Evolutionary conservation across 805 yeast genomes (phyloP).

Genomic region (Schwanniomyces yamadae): DNA sequence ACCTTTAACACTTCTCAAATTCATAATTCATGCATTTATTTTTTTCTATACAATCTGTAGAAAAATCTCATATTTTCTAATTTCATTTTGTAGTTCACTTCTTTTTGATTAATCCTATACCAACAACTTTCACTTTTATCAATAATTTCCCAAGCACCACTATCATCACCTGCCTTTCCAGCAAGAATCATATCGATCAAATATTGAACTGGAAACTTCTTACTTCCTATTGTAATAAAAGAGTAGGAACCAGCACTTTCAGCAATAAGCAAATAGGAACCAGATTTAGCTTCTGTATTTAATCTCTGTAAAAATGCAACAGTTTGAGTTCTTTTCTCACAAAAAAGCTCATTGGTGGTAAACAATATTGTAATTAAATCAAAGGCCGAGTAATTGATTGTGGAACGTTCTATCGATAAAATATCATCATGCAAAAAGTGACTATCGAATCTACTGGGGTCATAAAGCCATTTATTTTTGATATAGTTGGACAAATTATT

Average conservation of each 20-base stretch:
- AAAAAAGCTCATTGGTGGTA: constrained; percentile 84
- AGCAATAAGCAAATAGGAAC: constrained; percentile 62
- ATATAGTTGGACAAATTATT: constrained; percentile 44
- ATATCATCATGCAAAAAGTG: constrained; percentile 32
- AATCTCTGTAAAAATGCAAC: constrained; percentile 57
- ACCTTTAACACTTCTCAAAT: too few relatives aligned
- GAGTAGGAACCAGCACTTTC: constrained; percentile 93
- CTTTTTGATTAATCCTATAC: constrained; percentile 59
- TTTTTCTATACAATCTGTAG: constrained; percentile 67
- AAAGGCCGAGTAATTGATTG: constrained; percentile 11
- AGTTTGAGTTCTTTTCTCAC: constrained; percentile 62
- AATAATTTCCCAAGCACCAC: constrained; percentile 66
- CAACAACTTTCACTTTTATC: constrained; percentile 73
- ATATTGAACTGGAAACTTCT: constrained; percentile 79
- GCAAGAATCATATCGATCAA: constrained; percentile 70
- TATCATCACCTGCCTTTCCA: constrained; percentile 41
- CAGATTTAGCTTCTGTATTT: constrained; percentile 49
- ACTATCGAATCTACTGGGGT: constrained; percentile 25
- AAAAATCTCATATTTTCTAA: constrained; percentile 88
- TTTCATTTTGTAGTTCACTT: constrained; percentile 59
- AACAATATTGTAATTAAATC: constrained; percentile 71
- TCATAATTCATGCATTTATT: too few relatives aligned
- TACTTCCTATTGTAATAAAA: constrained; percentile 71
- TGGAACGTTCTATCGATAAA: constrained; percentile 14
- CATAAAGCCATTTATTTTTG: constrained; percentile 53